Evolutionary conservation across 208 protist genomes (phyloP), one percentile per base, ranked within the genome.

Genomic region (Porcisia deanei): DNA sequence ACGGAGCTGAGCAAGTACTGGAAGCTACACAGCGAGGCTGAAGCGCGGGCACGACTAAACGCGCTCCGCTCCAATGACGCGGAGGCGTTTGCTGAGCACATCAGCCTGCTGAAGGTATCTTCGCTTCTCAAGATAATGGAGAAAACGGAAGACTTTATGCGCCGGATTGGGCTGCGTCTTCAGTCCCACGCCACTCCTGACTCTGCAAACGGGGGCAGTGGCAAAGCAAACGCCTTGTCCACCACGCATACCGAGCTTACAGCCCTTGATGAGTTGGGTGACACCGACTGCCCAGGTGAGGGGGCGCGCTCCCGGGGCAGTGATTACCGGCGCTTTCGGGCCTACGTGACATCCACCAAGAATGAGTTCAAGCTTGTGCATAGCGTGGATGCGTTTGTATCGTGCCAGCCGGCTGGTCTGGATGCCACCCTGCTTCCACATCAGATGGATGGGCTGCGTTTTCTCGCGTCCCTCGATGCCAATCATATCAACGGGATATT

Each of bases 381-480:
- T 75, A 66, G 71, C 49, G 60, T 87, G 12, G 83, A 88, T 30
- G 82, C 64, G 18, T 87, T 87, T 64, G 83, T 93, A 30, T 67
- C 55, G 16, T 25, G 57, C 0, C 80, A 84, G 73, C 91, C 88
- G 10, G 0, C 43, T 2, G 88, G 77, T 1, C 76, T 94, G 55
- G 55, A 54, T 8, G 90, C 84, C 22, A 89, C 86, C 41, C 89
- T 99, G 87, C 81, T 98, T 61, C 88, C 95, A 34, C 99, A 99
- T 77, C 99, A 99, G 86, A 52, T 99, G 41, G 86, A 95, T 57
- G 99, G 98, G 8, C 82, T 99, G 12, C 99, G 99, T 78, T 99
- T 99, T 96, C 76, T 94, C 9, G 74, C 60, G 10, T 90, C 89
- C 12, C 77, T 94, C 64, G 84, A 91, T 69, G 83, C 79, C 12